A percentile compares a stretch with the other conserved stretches of the same genome.
These are phyloP conservation scores for Phoenix dactylifera DNA, from an alignment of 176 grass and related monocot genomes.

Conservation along the genomic window DNA sequence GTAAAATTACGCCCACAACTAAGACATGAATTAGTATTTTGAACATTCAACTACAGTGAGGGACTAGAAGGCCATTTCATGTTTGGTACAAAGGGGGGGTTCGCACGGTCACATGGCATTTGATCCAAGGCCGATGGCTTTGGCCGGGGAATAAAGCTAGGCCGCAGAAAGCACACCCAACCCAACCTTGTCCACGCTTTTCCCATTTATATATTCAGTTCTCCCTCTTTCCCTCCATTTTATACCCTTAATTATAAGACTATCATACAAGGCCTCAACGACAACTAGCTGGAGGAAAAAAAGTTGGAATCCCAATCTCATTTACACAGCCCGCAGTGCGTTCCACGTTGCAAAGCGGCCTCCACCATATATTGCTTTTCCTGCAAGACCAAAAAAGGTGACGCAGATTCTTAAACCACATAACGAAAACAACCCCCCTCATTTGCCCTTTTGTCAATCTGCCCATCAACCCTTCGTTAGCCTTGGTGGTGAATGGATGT, in stretches of 20 bases:
- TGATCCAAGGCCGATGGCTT: not conserved
- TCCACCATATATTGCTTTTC: conserved; percentile 26
- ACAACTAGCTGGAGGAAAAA: too few species aligned
- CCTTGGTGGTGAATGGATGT: too few species aligned
- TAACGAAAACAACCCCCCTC: not conserved
- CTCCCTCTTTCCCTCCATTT: too few species aligned
- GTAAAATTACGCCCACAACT: too few species aligned
- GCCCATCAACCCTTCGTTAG: not conserved
- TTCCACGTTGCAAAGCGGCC: conserved; percentile 47
- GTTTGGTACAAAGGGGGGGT: too few species aligned
- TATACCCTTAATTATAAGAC: too few species aligned
- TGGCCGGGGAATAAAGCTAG: not conserved
- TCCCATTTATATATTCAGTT: not conserved
- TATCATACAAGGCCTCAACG: too few species aligned
- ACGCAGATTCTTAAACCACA: conserved; percentile 3
- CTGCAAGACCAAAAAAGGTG: conserved; percentile 23
- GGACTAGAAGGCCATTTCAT: too few species aligned
- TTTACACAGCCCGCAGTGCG: conserved; percentile 21
- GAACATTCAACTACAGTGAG: too few species aligned
- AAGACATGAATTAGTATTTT: too few species aligned
- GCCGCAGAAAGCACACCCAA: not conserved
- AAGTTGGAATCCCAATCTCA: too few species aligned
- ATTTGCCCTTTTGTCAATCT: conserved; percentile 14
- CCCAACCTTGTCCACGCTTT: not conserved
- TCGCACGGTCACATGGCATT: not conserved